Evolutionary conservation across 1,284 basidiomycete genomes (phyloP), one percentile per base, ranked within the genome.

Genomic region (Boletellus sp.): DNA sequence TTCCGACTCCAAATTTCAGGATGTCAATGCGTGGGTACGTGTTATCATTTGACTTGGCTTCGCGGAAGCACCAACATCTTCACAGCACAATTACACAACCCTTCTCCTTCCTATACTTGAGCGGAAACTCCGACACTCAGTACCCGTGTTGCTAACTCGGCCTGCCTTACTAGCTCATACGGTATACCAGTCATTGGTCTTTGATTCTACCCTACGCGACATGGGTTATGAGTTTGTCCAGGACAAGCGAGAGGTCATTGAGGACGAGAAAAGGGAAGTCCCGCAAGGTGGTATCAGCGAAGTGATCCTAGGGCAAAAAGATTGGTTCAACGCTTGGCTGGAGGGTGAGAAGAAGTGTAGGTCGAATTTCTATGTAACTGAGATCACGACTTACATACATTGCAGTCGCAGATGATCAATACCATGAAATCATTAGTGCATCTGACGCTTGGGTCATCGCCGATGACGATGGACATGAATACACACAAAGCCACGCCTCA

Each of bases 131-230:
- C 79, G 76, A 43, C 81, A 81, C 36, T 86, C 89, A 0, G 77
- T 96, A 36, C 89, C 93, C 0, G 68, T 81, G 12, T 71, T 99
- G 6, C 74, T 97, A 3, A 71, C 82, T 5, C 85, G 89, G 58
- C 90, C 95, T 0, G 83, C 93, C 0, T 72, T 98, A 24, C 77
- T 99, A 5, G 96, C 96, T 0, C 96, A 99, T 65, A 97, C 93
- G 0, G 88, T 99, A 43, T 96, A 96, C 66, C 92, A 97, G 68
- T 82, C 93, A 0, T 74, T 98, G 8, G 70, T 86, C 0, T 99
- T 98, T 59, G 97, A 99, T 69, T 83, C 86, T 28, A 79, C 86
- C 8, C 67, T 98, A 28, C 72, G 76, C n/a, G 89, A 91, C 54
- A 78, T 83, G 63, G 89, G 88, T 0, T 94, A 92, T 60, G 72